These are phyloP conservation scores for Herpetomonas samuelpessoai DNA, from an alignment of 208 protist species.

Conservation along the genomic window DNA sequence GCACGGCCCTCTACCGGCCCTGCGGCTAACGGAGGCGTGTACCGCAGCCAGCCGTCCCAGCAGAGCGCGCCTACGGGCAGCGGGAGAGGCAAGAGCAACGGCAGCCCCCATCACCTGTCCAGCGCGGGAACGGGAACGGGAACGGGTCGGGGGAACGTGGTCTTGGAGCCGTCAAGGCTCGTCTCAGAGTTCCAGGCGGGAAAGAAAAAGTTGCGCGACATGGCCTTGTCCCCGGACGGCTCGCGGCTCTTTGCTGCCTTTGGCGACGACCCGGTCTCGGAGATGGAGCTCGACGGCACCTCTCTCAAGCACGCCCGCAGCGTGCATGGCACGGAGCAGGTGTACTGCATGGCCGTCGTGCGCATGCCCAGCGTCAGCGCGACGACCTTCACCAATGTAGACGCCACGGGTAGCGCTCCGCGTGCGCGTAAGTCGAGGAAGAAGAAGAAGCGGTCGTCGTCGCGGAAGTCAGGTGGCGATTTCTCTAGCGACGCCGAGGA, in stretches of 20 bases:
- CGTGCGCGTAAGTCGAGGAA: slow-evolving; percentile 15
- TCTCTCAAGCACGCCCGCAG: slow-evolving; percentile 46
- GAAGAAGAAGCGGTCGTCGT: slow-evolving; percentile 1
- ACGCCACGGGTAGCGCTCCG: slow-evolving; percentile 8
- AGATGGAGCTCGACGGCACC: slow-evolving; percentile 55
- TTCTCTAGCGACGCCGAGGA: slow-evolving; percentile 16
- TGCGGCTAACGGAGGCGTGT: too few species aligned
- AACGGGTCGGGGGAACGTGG: too few species aligned
- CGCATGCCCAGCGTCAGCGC: slow-evolving; percentile 44
- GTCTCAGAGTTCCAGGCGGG: slow-evolving; percentile 9
- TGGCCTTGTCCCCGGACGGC: slow-evolving; percentile 67
- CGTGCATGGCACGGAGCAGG: slow-evolving; percentile 65
- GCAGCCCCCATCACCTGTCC: too few species aligned
- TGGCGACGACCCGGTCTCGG: slow-evolving; percentile 69
- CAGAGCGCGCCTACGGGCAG: too few species aligned
- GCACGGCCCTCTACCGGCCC: too few species aligned
- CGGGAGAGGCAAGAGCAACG: too few species aligned
- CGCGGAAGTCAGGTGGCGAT: background rate
- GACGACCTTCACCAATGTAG: slow-evolving; percentile 64
- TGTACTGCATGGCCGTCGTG: slow-evolving; percentile 83
- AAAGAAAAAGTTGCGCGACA: slow-evolving; percentile 37
- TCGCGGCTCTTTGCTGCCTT: slow-evolving; percentile 61
- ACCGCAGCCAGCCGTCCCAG: too few species aligned
- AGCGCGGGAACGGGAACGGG: too few species aligned
- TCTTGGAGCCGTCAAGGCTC: background rate